phyloP scores from a whole-genome alignment of 495 filamentous ascomycete species.

The Aspergillus bridgeri region DNA sequence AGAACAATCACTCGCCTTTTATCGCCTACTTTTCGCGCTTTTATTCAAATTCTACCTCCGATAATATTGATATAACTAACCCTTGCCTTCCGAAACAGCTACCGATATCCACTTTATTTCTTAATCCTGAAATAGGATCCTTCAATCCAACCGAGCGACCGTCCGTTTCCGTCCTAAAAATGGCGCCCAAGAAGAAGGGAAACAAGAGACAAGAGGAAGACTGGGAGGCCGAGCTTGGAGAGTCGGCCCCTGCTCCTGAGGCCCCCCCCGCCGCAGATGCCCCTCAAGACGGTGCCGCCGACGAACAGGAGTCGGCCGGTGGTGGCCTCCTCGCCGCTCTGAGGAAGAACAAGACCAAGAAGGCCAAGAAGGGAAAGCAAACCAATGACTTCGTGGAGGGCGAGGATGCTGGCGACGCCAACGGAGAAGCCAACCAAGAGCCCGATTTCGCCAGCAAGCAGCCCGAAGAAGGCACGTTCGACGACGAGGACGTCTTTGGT shows the following conservation, averaged over 20 bases:
- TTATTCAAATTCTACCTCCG: not conserved
- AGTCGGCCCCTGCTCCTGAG: constrained; percentile 55
- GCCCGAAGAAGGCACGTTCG: constrained; percentile 79
- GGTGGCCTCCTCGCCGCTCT: constrained; percentile 76
- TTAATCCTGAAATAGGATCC: not conserved
- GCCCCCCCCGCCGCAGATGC: constrained; percentile 38
- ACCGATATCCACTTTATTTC: not conserved
- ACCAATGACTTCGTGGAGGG: constrained; percentile 71
- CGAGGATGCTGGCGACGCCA: constrained; percentile 51
- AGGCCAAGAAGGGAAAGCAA: constrained; percentile 82
- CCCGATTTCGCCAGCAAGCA: constrained; percentile 62
- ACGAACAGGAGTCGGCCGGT: constrained; percentile 52
- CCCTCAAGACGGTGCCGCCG: constrained; percentile 42
- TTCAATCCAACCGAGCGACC: not conserved
- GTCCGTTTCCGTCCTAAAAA: constrained; percentile 5
- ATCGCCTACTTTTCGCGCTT: not conserved
- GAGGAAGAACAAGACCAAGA: constrained; percentile 86
- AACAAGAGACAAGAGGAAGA: constrained; percentile 84
- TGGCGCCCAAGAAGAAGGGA: constrained; percentile 94
- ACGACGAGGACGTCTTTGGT: constrained; percentile 78
- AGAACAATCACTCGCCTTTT: not conserved
- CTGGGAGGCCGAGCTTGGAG: constrained; percentile 96
- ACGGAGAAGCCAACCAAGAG: constrained; percentile 30
- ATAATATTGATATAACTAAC: not conserved
- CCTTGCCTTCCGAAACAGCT: not conserved